A percentile compares a stretch with the other conserved stretches of the same genome.
Conservation (phyloP, 768 basidiomycete genomes). For the Mycena galopus region DNA sequence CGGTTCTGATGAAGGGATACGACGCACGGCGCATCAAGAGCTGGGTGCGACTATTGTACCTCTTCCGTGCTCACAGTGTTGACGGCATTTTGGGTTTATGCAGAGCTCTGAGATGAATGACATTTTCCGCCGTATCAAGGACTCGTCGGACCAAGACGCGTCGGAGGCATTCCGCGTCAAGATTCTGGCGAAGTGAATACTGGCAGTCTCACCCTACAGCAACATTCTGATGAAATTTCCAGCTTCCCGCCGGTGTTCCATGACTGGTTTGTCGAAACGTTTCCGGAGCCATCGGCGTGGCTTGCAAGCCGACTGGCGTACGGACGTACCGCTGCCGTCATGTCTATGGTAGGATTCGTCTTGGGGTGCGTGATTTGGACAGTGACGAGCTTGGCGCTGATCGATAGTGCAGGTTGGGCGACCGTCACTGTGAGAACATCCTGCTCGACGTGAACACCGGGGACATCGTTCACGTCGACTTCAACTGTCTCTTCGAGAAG, state of each 20-base stretch:
- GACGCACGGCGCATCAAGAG: slow-evolving; percentile 54
- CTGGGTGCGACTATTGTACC: slow-evolving; percentile 52
- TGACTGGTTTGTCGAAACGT: slow-evolving; percentile 97
- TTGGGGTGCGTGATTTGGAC: slow-evolving; percentile 73
- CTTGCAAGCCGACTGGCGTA: slow-evolving; percentile 89
- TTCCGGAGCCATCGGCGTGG: slow-evolving; percentile 97
- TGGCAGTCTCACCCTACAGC: background rate
- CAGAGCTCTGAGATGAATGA: slow-evolving; percentile 63
- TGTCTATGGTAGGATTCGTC: slow-evolving; percentile 99
- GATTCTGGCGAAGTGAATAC: slow-evolving; percentile 69
- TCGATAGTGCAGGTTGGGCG: slow-evolving; percentile 79
- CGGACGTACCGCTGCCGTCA: slow-evolving; percentile 92
- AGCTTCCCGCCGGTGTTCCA: slow-evolving; percentile 92
- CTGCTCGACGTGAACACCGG: slow-evolving; percentile 90
- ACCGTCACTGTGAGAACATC: slow-evolving; percentile 97
- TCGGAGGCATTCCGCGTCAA: slow-evolving; percentile 64
- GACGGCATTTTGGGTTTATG: slow-evolving; percentile 6
- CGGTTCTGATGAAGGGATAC: slow-evolving; percentile 79
- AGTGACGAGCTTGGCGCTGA: background rate
- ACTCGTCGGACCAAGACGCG: slow-evolving; percentile 60
- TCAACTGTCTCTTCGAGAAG: slow-evolving; percentile 98
- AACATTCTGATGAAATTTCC: background rate
- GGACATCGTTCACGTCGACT: slow-evolving; percentile 96
- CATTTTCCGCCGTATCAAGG: slow-evolving; percentile 65
- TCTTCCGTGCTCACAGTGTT: background rate